phyloP scores from a whole-genome alignment of 345 rosid species.

The Pistacia integerrima region DNA sequence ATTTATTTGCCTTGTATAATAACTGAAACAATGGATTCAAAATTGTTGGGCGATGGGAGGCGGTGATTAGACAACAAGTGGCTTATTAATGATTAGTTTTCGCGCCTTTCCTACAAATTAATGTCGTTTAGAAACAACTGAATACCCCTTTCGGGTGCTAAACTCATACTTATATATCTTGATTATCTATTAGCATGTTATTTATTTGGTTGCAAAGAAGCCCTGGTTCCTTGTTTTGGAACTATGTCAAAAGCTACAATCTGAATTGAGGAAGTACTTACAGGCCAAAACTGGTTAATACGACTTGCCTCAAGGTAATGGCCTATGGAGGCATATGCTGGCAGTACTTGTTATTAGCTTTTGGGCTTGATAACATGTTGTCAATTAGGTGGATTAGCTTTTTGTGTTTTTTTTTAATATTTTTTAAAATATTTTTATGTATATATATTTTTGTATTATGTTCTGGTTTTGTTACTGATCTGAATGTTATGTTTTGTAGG shows the following conservation, averaged over 20 bases:
- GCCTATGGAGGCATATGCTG: slow-evolving; percentile 28
- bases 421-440: no score
- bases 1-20: neutral
- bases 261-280: slow-evolving; percentile 25
- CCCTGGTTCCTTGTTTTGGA: slow-evolving; percentile 21
- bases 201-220: slow-evolving; percentile 22
- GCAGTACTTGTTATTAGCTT: slow-evolving; percentile 26
- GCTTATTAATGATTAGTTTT: neutral
- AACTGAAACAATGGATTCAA: slow-evolving; percentile 1
- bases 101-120: neutral
- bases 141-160: neutral
- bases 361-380: slow-evolving; percentile 28
- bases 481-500: slow-evolving; percentile 22
- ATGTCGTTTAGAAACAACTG: neutral
- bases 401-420: neutral
- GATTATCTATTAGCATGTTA: slow-evolving; percentile 13
- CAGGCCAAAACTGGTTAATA: slow-evolving; percentile 28
- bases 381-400: slow-evolving; percentile 3
- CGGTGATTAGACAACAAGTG: slow-evolving; percentile 5
- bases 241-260: slow-evolving; percentile 15
- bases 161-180: neutral
- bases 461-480: neutral
- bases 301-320: slow-evolving; percentile 34
- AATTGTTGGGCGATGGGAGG: neutral
- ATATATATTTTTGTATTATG: neutral